Conservation (phyloP, 805 yeast genomes). For the Candida tammaniensis region DNA sequence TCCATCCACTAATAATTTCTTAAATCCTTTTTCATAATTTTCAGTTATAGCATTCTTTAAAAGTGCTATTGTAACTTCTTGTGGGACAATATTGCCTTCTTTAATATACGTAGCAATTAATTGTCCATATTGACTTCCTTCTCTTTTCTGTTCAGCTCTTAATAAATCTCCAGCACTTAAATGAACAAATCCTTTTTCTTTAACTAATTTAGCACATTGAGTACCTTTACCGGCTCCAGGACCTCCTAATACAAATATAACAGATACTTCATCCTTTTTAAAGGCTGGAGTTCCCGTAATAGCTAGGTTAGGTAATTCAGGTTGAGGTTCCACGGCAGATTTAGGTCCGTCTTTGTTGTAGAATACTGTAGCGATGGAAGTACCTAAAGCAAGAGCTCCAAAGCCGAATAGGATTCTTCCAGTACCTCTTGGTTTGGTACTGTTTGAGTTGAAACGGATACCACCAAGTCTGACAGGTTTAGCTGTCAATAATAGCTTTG, state of each 20-base stretch:
- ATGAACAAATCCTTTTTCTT: conserved; percentile 79
- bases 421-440: conserved; percentile 11
- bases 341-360: conserved; percentile 44
- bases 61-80: conserved; percentile 81
- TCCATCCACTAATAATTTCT: conserved; percentile 84
- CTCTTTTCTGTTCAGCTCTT: conserved; percentile 85
- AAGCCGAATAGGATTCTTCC: conserved; percentile 28
- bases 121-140: conserved; percentile 80
- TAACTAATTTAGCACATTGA: conserved; percentile 83
- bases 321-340: conserved; percentile 42
- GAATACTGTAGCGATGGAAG: conserved; percentile 42
- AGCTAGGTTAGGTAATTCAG: neutral
- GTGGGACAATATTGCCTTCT: conserved; percentile 93
- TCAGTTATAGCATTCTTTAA: conserved; percentile 75
- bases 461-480: no score
- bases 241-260: conserved; percentile 91
- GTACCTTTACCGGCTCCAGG: conserved; percentile 99
- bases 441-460: conserved; percentile 4
- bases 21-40: conserved; percentile 45
- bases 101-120: conserved; percentile 79
- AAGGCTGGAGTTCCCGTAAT: conserved; percentile 40
- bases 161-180: conserved; percentile 94
- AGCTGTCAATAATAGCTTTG: no score
- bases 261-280: conserved; percentile 64
- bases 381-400: conserved; percentile 50